Base-by-base conservation (phyloP, 345 rosid genomes). In the Xanthoceras sorbifolium region DNA sequence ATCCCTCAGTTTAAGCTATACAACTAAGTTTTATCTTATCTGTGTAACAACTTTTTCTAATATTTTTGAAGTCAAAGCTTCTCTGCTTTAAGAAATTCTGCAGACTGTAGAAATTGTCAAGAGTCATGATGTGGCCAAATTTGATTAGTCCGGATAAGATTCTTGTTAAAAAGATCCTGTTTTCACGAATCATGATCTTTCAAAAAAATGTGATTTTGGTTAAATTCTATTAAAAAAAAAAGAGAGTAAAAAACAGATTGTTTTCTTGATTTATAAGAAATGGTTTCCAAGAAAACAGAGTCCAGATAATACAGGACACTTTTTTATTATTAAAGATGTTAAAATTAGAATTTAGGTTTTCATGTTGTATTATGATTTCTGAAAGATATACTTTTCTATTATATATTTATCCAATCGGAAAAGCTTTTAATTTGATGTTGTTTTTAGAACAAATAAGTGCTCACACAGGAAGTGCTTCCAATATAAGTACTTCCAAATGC, bases 1-100 rank as follows among this genome's bases (percentile, higher is more conserved):
- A 52, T 70, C 74, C 54, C 74, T 71, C 73, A 8, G 4, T 50
- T 69, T 1, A 28, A 69, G 5, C 73, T 60, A 31, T 3, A 9
- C 20, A n/a, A n/a, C n/a, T n/a, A n/a, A n/a, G n/a, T n/a, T n/a
- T n/a, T n/a, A 69, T 32, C 32, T 36, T 23, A 32, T 34, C 64
- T 12, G 48, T 8, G 11, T 4, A 70, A 54, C 63, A 26, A 9
- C 44, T 52, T 50, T 26, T 59, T 23, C 5, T 23, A 9, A 6
- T 57, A 5, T 57, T 1, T 44, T 46, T 12, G 11, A 46, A 7
- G 64, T 59, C 28, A 22, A 26, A 68, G 36, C 22, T 3, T 67
- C 55, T 0, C 38, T 44, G 34, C 0, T 2, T 0, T 26, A 26
- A 18, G 55, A 25, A 44, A 23, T 67, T 17, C 42, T 31, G 34